Conservation (phyloP, 108 stramenopile species). For the Mediolabrus comicus region DNA sequence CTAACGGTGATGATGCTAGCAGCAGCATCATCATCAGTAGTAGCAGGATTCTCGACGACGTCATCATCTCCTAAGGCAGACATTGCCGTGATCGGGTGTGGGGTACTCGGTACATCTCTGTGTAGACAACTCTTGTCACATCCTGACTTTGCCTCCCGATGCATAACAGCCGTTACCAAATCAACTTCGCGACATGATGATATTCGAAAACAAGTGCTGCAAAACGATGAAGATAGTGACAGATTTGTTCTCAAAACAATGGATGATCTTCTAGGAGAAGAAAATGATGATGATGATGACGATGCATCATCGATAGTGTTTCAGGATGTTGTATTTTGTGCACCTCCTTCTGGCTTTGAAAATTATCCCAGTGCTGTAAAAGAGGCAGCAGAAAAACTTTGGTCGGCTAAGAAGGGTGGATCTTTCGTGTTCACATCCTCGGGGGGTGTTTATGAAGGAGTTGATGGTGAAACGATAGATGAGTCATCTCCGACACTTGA, state of each 20-base stretch:
- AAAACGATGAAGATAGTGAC: constrained; percentile 13
- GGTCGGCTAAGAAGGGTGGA: constrained; percentile 55
- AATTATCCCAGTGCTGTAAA: constrained; percentile 73
- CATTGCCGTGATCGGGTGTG: constrained; percentile 78
- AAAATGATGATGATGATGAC: no score
- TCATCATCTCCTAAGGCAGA: constrained; percentile 5
- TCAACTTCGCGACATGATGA: constrained; percentile 58
- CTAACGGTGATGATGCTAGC: neutral
- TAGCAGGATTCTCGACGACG: constrained; percentile 12
- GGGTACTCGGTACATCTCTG: constrained; percentile 84
- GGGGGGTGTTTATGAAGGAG: constrained; percentile 74
- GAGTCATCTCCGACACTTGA: constrained; percentile 60
- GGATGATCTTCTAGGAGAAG: constrained; percentile 46
- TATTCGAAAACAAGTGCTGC: constrained; percentile 49
- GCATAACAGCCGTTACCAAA: constrained; percentile 80
- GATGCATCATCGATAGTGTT: constrained; percentile 25
- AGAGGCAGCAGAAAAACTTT: constrained; percentile 46
- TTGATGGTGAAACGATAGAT: constrained; percentile 54
- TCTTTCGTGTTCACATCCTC: constrained; percentile 83
- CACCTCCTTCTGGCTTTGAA: constrained; percentile 87
- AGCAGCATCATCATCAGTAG: neutral
- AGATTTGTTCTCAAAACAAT: constrained; percentile 51
- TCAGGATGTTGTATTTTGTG: constrained; percentile 86
- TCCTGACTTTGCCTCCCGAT: constrained; percentile 46
- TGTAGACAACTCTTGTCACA: constrained; percentile 65